A percentile compares a stretch with the other conserved stretches of the same genome.
phyloP scores from a whole-genome alignment of 345 rosid species.

The Gossypium arboreum region DNA sequence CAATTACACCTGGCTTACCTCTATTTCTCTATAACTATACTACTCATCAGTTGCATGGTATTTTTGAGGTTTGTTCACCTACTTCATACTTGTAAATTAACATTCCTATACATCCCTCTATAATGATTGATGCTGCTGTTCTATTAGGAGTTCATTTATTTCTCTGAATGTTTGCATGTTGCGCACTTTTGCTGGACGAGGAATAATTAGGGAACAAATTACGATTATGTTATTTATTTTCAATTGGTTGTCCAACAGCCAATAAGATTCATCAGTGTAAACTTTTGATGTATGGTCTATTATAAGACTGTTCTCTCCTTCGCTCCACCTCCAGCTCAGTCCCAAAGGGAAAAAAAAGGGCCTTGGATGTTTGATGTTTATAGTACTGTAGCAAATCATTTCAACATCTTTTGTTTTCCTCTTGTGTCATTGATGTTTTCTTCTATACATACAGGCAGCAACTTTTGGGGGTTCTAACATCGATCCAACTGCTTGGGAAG shows the following conservation, averaged over 20 bases:
- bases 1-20: conserved; percentile 93
- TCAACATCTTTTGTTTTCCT: background rate
- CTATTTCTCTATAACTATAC: conserved; percentile 95
- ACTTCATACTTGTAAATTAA: background rate
- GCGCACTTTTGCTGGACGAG: background rate
- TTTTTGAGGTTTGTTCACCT: conserved; percentile 73
- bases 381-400: background rate
- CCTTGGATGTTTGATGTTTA: background rate
- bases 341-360: background rate
- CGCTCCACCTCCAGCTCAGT: background rate
- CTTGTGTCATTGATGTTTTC: background rate
- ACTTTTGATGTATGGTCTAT: background rate
- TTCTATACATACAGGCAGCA: conserved; percentile 53
- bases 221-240: background rate
- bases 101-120: background rate
- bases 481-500: conserved; percentile 99
- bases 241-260: background rate
- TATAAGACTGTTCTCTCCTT: background rate
- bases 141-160: background rate
- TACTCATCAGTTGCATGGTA: conserved; percentile 95
- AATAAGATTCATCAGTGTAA: background rate
- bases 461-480: conserved; percentile 97
- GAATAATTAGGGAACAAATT: background rate
- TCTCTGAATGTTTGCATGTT: background rate
- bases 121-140: background rate